phyloP scores from a whole-genome alignment of 805 yeast genomes.

The Spencermartinsiella europaea region DNA sequence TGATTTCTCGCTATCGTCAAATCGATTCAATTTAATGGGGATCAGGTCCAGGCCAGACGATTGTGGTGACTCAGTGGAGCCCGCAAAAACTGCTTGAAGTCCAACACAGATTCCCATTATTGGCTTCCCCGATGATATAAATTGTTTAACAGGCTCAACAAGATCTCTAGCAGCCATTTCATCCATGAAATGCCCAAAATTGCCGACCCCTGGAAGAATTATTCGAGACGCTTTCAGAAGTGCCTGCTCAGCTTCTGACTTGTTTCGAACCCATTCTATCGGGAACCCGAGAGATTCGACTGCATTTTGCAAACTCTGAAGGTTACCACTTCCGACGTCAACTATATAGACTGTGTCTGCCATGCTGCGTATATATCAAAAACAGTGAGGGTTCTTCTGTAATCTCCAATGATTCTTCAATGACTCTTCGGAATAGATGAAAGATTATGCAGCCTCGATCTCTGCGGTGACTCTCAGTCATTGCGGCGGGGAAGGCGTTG shows the following conservation, averaged over 20 bases:
- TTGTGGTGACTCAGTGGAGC: constrained; percentile 68
- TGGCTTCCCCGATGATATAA: constrained; percentile 73
- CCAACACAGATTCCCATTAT: constrained; percentile 99
- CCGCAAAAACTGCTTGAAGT: constrained; percentile 72
- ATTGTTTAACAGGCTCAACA: constrained; percentile 57
- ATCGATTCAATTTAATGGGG: constrained; percentile 50
- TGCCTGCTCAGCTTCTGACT: constrained; percentile 38
- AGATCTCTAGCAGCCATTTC: constrained; percentile 59
- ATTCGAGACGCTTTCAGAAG: constrained; percentile 37
- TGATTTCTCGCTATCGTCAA: constrained; percentile 59
- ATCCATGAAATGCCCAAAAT: constrained; percentile 87
- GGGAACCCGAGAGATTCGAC: constrained; percentile 71
- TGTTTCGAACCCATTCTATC: constrained; percentile 53
- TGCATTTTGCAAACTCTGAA: constrained; percentile 85
- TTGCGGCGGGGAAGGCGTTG: too few species aligned
- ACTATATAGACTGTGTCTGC: constrained; percentile 55
- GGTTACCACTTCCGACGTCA: constrained; percentile 91
- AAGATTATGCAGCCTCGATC: too few species aligned
- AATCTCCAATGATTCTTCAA: too few species aligned
- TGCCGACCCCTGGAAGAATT: constrained; percentile 95
- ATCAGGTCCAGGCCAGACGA: constrained; percentile 59
- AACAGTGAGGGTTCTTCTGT: too few species aligned
- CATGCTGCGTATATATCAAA: background rate
- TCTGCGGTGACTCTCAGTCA: too few species aligned
- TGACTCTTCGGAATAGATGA: too few species aligned